Base-by-base conservation (phyloP, 2,329 filamentous ascomycete species). In the Phialocephala subalpina region DNA sequence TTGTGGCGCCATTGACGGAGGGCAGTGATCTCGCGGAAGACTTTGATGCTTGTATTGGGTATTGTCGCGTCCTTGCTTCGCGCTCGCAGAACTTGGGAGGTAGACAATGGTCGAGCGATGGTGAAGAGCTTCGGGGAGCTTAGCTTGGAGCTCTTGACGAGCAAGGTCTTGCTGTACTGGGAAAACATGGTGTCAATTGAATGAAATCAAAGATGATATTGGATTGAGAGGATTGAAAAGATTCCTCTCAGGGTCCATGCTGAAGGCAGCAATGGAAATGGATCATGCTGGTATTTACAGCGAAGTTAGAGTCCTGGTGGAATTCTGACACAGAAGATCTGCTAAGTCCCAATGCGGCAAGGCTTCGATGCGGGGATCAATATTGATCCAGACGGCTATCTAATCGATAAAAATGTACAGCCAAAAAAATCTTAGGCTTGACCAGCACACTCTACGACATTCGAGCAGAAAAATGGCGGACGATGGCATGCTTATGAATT, bases 401-500 rank as follows among this genome's bases (percentile, higher is more conserved):
- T 33, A 33, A 8, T 22, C 47, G 52, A 52, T 69, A 69, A 62
- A 67, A 66, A 69, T 72, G 72, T 74, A 66, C 35, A 49, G 60
- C 49, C 47, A 55, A 62, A 68, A 65, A 42, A 62, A 67, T 53
- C 12, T 60, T 49, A 18, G 22, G 11, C 25, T 27, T 36, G 33
- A 57, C 57, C 20, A 62, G 29, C 45, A 53, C 42, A 55, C 45
- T 57, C 25, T 29, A 62, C 25, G 20, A 57, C 33, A 20, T 9
- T 42, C 27, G 27, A 42, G 52, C 47, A 66, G 66, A 69, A 65
- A 47, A 60, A 97, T 98, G 94, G 92, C 92, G 60, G 94, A 98
- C 82, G 92, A 97, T 89, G 94, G 94, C 72, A 92, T 99, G 88
- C 86, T 97, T 64, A 83, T 98, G 77, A 98, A 98, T 75, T 97